These are phyloP conservation scores for Cetradonia linearis DNA, from an alignment of 495 filamentous ascomycete genomes.

Conservation along the genomic window DNA sequence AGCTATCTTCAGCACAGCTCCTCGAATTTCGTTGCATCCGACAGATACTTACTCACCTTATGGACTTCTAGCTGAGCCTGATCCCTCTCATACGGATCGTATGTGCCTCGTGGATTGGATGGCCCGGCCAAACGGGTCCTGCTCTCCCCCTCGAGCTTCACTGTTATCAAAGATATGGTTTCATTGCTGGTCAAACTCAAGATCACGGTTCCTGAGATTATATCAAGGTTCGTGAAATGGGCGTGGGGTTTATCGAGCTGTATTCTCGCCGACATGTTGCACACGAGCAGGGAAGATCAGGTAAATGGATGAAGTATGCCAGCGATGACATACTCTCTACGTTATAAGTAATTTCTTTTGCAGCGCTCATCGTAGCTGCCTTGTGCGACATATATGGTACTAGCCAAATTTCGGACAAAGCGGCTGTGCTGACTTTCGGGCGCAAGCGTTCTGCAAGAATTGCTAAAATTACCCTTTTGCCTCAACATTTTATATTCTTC, in stretches of 20 bases:
- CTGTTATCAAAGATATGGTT: constrained; percentile 65
- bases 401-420: constrained; percentile 7
- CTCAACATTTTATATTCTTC: neutral
- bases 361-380: constrained; percentile 11
- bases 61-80: constrained; percentile 62
- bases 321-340: neutral
- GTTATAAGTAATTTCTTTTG: neutral
- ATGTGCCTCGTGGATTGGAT: constrained; percentile 22
- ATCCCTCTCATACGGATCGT: constrained; percentile 47
- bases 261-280: constrained; percentile 67
- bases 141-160: constrained; percentile 91
- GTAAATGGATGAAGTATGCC: neutral
- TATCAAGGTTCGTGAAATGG: constrained; percentile 85
- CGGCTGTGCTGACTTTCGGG: constrained; percentile 14
- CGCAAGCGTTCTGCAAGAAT: neutral
- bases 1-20: constrained; percentile 7
- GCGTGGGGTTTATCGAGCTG: constrained; percentile 61
- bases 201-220: constrained; percentile 58
- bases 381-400: neutral
- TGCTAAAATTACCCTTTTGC: neutral
- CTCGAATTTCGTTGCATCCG: neutral
- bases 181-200: constrained; percentile 53
- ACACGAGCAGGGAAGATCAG: neutral
- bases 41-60: constrained; percentile 46
- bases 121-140: constrained; percentile 49